Evolutionary conservation across 2,329 filamentous ascomycete genomes (phyloP), one percentile per base, ranked within the genome.

Genomic region (Fusarium abutilonis): DNA sequence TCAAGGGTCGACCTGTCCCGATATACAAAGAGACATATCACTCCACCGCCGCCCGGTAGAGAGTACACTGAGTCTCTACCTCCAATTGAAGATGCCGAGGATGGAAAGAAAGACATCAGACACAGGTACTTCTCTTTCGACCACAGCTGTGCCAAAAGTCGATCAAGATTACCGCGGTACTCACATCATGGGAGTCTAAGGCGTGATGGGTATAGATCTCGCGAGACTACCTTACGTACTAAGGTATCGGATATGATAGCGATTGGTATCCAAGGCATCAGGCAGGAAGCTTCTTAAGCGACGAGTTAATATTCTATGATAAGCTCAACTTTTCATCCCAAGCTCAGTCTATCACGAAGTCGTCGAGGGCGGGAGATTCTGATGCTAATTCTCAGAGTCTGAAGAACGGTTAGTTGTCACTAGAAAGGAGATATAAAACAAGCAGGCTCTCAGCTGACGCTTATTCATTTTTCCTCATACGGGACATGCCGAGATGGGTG

Each of bases 401-500:
- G 74, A 75, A 17, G 63, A 64, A 2, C 68, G 63, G 13, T 28
- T 57, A 13, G 32, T 50, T 13, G 34, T 52, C 9, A 47, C 47
- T 4, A 70, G 53, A 28, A 62, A 66, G 5, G 64, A 63, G 3
- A 60, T 42, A 11, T 47, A 36, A 2, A 46, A 38, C 8, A 44
- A 39, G 53, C 41, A 15, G 42, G 44, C 14, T 48, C 66, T 36
- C 68, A 69, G 31, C 58, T 68, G 17, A 66, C 68, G 10, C 50
- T 63, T 21, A 63, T 79, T 21, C 74, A 72, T 47, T 64, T 71
- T 9, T 78, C 78, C 1, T 59, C 66, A 7, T 38, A 76, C 74
- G 1, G 78, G 78, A 0, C 74, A 75, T 44, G 75, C 73, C 21
- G 72, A 77, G 26, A 67, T 73, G 13, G 73, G 75, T 6, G 76